Evolutionary conservation across 1,139 yeast genomes (phyloP).

Genomic region (Scheffersomyces titani): DNA sequence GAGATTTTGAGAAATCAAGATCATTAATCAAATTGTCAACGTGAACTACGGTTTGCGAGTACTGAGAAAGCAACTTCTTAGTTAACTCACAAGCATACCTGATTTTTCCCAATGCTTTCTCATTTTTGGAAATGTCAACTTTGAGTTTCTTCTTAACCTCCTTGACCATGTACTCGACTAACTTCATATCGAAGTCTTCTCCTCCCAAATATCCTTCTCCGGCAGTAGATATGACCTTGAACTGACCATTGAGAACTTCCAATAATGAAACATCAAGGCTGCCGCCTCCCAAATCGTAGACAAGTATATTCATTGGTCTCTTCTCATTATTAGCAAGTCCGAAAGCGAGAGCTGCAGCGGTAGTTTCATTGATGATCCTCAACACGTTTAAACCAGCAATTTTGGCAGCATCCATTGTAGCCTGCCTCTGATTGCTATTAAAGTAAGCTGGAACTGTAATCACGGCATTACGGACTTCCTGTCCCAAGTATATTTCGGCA

Average conservation of each 20-base stretch:
- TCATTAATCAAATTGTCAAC: slow-evolving; percentile 96
- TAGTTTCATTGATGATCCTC: slow-evolving; percentile 96
- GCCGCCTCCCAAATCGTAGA: slow-evolving; percentile 58
- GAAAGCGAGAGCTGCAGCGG: slow-evolving; percentile 93
- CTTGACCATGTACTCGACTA: slow-evolving; percentile 82
- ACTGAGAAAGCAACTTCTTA: slow-evolving; percentile 89
- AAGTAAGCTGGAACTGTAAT: slow-evolving; percentile 98
- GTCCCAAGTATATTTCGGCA: slow-evolving; percentile 89
- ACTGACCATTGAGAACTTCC: slow-evolving; percentile 54
- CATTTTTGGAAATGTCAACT: slow-evolving; percentile 71
- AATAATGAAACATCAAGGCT: slow-evolving; percentile 54
- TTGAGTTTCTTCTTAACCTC: slow-evolving; percentile 86
- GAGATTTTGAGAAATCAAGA: slow-evolving; percentile 87
- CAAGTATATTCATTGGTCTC: slow-evolving; percentile 50
- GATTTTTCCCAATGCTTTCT: slow-evolving; percentile 82
- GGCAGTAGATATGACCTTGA: slow-evolving; percentile 53
- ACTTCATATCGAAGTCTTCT: slow-evolving; percentile 92
- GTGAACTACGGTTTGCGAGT: slow-evolving; percentile 86
- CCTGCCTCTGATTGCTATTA: slow-evolving; percentile 98
- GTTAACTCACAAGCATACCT: slow-evolving; percentile 97
- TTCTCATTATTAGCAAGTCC: slow-evolving; percentile 43
- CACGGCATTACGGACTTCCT: slow-evolving; percentile 88
- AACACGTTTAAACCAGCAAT: slow-evolving; percentile 94
- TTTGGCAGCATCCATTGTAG: slow-evolving; percentile 96
- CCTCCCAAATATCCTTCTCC: slow-evolving; percentile 68